phyloP scores from a whole-genome alignment of 2,329 filamentous ascomycete genomes.

The Penicillium sp. region DNA sequence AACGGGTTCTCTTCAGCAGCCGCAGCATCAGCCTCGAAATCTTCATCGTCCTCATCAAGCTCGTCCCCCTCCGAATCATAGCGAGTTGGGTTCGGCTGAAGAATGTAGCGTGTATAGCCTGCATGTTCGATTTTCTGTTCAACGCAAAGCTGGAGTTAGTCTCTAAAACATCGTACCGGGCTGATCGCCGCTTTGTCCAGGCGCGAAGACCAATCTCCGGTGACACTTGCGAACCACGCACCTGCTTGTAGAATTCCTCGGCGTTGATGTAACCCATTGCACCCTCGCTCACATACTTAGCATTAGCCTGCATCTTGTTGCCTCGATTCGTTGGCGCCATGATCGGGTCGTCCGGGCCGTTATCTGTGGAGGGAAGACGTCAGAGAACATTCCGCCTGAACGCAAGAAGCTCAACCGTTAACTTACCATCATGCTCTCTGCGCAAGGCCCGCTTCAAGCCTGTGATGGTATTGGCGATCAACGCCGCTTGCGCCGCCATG shows the following conservation, averaged over 20 bases:
- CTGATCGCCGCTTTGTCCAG: constrained; percentile 5
- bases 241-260: constrained; percentile 55
- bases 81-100: constrained; percentile 56
- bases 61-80: constrained; percentile 64
- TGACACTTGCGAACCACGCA: constrained; percentile 26
- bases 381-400: constrained; percentile 6
- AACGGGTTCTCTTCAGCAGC: constrained; percentile 62
- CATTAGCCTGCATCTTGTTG: constrained; percentile 59
- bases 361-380: constrained; percentile 27
- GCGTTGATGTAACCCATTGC: constrained; percentile 51
- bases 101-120: constrained; percentile 58
- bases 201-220: not conserved
- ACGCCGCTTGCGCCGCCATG: constrained; percentile 45
- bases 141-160: constrained; percentile 12
- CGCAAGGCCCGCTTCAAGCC: constrained; percentile 53
- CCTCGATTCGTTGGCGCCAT: constrained; percentile 55
- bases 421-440: constrained; percentile 46
- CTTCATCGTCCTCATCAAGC: constrained; percentile 56
- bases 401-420: not conserved
- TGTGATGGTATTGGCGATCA: constrained; percentile 53
- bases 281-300: constrained; percentile 54
- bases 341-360: constrained; percentile 51
- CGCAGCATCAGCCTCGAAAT: constrained; percentile 55
- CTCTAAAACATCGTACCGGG: not conserved
- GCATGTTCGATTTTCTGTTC: constrained; percentile 58